Percentiles rank a stretch among this genome's conserved stretches.
These are phyloP conservation scores for Saitozyma sp. DNA, from an alignment of 768 basidiomycete species.

Conservation along the genomic window DNA sequence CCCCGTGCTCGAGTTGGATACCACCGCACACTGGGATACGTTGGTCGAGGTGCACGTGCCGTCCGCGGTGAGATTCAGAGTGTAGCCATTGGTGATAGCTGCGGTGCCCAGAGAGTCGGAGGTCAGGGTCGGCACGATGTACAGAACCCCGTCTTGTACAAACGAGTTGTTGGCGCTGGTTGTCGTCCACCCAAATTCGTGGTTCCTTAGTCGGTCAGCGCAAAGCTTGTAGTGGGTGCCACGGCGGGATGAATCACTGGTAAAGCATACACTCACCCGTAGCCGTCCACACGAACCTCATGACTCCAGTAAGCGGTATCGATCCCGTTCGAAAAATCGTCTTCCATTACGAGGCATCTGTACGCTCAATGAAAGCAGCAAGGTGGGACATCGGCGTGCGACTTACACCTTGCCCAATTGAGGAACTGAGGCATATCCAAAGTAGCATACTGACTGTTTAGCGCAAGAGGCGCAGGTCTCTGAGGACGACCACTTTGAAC, in stretches of 20 bases:
- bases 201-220: no score
- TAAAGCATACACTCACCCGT: neutral
- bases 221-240: constrained; percentile 28
- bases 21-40: constrained; percentile 56
- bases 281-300: constrained; percentile 63
- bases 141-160: constrained; percentile 69
- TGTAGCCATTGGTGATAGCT: constrained; percentile 63
- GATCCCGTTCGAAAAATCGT: constrained; percentile 61
- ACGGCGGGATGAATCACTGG: constrained; percentile 62
- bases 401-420: constrained; percentile 37
- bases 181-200: constrained; percentile 81
- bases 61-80: constrained; percentile 71
- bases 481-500: no score
- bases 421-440: constrained; percentile 54
- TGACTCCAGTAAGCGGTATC: constrained; percentile 64
- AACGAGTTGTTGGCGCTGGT: constrained; percentile 61
- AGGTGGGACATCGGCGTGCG: no score
- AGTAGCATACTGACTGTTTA: constrained; percentile 52
- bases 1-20: constrained; percentile 43
- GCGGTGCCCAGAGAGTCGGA: constrained; percentile 59
- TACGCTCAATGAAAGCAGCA: no score
- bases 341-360: constrained; percentile 65
- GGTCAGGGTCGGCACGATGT: constrained; percentile 82
- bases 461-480: no score
- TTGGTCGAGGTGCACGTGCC: constrained; percentile 66